Conservation (phyloP, 768 basidiomycete species). For the Mycena leptocephala region DNA sequence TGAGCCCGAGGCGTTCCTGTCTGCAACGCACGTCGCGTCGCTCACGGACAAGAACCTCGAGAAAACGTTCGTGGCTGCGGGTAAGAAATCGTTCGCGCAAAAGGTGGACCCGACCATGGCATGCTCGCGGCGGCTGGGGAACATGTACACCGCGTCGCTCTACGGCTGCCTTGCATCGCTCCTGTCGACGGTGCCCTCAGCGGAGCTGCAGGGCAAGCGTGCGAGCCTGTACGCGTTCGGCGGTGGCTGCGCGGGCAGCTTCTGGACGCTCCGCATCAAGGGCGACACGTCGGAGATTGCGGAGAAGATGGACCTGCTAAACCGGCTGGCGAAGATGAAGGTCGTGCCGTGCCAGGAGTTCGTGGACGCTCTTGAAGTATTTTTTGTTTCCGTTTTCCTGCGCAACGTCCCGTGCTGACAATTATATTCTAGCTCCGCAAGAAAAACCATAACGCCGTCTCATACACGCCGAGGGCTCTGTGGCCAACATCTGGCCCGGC, state of each 20-base stretch:
- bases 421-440: constrained; percentile 83
- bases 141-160: constrained; percentile 98
- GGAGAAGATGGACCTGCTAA: constrained; percentile 85
- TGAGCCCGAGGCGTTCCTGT: constrained; percentile 80
- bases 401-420: neutral
- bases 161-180: constrained; percentile 95
- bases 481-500: constrained; percentile 96
- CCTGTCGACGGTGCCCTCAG: constrained; percentile 81
- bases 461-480: constrained; percentile 86
- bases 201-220: constrained; percentile 84
- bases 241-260: constrained; percentile 91
- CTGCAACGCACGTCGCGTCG: constrained; percentile 77
- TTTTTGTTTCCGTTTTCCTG: constrained; percentile 27
- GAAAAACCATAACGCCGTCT: constrained; percentile 92
- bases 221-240: constrained; percentile 98
- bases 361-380: constrained; percentile 83
- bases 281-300: constrained; percentile 89
- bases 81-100: constrained; percentile 82
- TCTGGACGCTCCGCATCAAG: constrained; percentile 91
- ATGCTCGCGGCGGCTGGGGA: constrained; percentile 92
- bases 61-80: constrained; percentile 90
- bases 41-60: constrained; percentile 95
- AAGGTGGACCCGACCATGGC: constrained; percentile 89
- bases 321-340: constrained; percentile 87
- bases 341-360: constrained; percentile 95